phyloP scores from a whole-genome alignment of 31 red algal genomes.

The Porphyra umbilicalis region DNA sequence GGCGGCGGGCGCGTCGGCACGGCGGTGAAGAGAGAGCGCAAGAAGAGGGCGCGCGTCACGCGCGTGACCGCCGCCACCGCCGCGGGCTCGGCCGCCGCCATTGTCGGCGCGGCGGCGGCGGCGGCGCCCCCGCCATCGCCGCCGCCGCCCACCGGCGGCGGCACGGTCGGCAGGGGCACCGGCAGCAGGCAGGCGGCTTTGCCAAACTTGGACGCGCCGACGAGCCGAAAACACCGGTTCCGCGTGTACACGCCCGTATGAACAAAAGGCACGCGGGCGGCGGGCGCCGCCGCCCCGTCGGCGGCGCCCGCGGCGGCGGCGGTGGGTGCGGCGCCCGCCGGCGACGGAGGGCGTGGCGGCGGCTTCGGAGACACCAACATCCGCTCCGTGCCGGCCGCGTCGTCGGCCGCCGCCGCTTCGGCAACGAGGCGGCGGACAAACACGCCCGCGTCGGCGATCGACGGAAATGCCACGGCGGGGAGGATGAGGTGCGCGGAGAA shows the following conservation, averaged over 20 bases:
- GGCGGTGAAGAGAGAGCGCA: neutral
- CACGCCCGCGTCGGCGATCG: conserved; percentile 16
- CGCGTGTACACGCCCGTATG: conserved; percentile 75
- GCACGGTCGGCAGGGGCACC: neutral
- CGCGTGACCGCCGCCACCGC: conserved; percentile 27
- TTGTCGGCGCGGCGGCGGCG: neutral
- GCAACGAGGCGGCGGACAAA: conserved; percentile 44
- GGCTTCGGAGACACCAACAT: conserved; percentile 3
- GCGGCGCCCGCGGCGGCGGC: too few species aligned
- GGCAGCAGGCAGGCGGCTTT: conserved; percentile 23
- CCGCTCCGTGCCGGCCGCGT: conserved; percentile 17
- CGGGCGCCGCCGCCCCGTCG: neutral
- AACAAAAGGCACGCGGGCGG: conserved; percentile 22
- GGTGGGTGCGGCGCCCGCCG: neutral
- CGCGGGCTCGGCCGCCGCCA: neutral
- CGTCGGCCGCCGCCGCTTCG: conserved; percentile 2
- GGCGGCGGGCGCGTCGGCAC: neutral
- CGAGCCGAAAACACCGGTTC: conserved; percentile 80
- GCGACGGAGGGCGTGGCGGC: neutral
- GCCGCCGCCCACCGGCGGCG: too few species aligned
- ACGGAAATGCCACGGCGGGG: conserved; percentile 26
- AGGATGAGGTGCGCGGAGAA: conserved; percentile 72
- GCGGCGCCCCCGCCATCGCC: too few species aligned
- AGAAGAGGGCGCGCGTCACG: conserved; percentile 40
- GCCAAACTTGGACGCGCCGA: conserved; percentile 67